A percentile compares a stretch with the other conserved stretches of the same genome.
Conservation (phyloP, 2,329 filamentous ascomycete species). For the Fusarium abutilonis region DNA sequence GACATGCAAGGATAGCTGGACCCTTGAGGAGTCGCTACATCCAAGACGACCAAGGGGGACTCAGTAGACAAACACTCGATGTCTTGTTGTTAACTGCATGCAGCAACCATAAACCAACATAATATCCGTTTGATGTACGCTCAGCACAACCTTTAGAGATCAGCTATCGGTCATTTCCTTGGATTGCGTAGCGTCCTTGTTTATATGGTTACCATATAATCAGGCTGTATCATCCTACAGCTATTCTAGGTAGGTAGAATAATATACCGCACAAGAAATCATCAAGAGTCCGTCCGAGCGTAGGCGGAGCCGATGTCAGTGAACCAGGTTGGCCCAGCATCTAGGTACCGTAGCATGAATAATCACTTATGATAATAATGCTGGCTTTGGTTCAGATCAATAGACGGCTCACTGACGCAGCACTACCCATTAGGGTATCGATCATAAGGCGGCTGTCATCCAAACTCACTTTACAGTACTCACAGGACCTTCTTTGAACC, state of each 20-base stretch:
- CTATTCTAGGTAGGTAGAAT: conserved; percentile 9
- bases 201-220: neutral
- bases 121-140: neutral
- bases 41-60: neutral
- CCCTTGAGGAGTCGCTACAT: neutral
- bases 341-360: conserved; percentile 17
- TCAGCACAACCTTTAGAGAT: neutral
- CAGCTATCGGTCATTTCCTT: conserved; percentile 5
- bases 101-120: neutral
- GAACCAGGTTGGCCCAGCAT: conserved; percentile 18
- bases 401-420: neutral
- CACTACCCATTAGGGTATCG: neutral
- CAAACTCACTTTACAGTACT: conserved; percentile 8
- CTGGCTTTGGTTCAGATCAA: conserved; percentile 5
- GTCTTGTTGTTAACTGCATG: neutral
- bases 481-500: conserved; percentile 14
- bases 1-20: neutral
- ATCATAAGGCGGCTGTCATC: conserved; percentile 8
- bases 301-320: conserved; percentile 16
- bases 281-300: conserved; percentile 30
- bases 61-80: conserved; percentile 1
- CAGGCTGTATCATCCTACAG: neutral
- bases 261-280: conserved; percentile 9
- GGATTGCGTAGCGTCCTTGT: neutral
- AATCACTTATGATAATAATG: conserved; percentile 2